Base-by-base conservation (phyloP, 768 basidiomycete species). In the Suillus subluteus region DNA sequence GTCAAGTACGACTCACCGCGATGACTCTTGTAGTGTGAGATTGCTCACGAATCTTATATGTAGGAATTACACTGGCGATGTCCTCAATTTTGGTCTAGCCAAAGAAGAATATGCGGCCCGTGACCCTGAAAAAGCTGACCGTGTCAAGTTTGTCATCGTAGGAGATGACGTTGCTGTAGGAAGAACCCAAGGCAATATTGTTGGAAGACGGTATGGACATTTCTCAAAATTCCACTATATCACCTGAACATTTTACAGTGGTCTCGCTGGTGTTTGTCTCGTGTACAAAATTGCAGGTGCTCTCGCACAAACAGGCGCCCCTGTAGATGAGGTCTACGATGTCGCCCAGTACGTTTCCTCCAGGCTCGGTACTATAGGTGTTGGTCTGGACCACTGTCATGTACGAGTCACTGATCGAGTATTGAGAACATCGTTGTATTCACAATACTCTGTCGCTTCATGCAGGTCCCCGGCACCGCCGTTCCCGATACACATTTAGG, bases 231-330 rank as follows among this genome's bases (percentile, higher is more conserved):
- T 40, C 15, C 38, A 16, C 5, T 2, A 21, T 32, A 23, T 41
- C 11, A 32, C 12, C 58, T 62, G 1, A 68, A 26, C n/a, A 38
- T 54, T 46, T 38, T 15, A 52, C 65, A 94, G 95, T 73, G 94
- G 94, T 50, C 84, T 94, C 13, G 92, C 92, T 0, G 92, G 92
- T 2, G 91, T 91, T 6, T 87, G 91, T 6, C 79, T 95, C 26
- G 92, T 95, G 1, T 96, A 96, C 83, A 97, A 97, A 79, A 90
- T 96, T 64, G 91, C 94, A 12, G 95, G 95, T 52, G 94, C 94
- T 5, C 80, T 95, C 21, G 91, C 95, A 0, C 76, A 86, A 32
- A 79, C 83, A 18, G 93, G 92, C 6, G 90, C 83, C 21, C 79
- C 79, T 63, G 86, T 96, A 38, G 84, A 91, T 48, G 84, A 90